phyloP scores from a whole-genome alignment of 2,329 filamentous ascomycete genomes.

The Peltaster fructicola region DNA sequence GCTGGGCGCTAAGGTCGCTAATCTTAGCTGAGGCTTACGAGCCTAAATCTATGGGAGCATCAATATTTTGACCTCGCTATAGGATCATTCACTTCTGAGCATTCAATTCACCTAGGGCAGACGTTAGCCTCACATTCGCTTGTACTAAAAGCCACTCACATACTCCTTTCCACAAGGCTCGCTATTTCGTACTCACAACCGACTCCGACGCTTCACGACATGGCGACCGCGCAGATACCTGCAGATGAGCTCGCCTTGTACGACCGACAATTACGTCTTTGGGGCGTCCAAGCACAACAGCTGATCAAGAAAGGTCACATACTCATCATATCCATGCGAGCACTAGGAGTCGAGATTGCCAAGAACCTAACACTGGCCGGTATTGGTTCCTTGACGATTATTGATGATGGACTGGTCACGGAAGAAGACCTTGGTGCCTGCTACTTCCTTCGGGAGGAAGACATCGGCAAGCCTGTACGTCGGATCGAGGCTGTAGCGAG shows the following conservation, averaged over 20 bases:
- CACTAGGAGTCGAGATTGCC: constrained; percentile 81
- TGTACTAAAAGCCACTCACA: too few species aligned
- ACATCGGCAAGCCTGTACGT: constrained; percentile 55
- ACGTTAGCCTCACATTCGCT: too few species aligned
- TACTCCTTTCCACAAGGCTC: too few species aligned
- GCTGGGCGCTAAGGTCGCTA: too few species aligned
- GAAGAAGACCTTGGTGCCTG: constrained; percentile 55
- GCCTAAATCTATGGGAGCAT: too few species aligned
- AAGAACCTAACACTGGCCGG: constrained; percentile 95
- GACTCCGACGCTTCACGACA: neutral
- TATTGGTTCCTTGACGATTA: constrained; percentile 73
- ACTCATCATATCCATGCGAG: constrained; percentile 73
- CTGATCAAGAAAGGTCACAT: constrained; percentile 74
- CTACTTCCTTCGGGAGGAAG: constrained; percentile 56
- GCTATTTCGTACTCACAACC: constrained; percentile 1
- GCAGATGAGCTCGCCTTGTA: constrained; percentile 91
- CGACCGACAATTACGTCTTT: constrained; percentile 90
- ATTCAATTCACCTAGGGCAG: too few species aligned
- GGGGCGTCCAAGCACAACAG: constrained; percentile 90
- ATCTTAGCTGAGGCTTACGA: too few species aligned
- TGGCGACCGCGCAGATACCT: constrained; percentile 5
- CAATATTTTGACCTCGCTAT: too few species aligned
- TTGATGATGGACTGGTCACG: constrained; percentile 59
- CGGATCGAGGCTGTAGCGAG: neutral
- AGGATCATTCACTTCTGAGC: too few species aligned